phyloP scores from a whole-genome alignment of 352 stramenopile species.

The Phytopythium helicoides region DNA sequence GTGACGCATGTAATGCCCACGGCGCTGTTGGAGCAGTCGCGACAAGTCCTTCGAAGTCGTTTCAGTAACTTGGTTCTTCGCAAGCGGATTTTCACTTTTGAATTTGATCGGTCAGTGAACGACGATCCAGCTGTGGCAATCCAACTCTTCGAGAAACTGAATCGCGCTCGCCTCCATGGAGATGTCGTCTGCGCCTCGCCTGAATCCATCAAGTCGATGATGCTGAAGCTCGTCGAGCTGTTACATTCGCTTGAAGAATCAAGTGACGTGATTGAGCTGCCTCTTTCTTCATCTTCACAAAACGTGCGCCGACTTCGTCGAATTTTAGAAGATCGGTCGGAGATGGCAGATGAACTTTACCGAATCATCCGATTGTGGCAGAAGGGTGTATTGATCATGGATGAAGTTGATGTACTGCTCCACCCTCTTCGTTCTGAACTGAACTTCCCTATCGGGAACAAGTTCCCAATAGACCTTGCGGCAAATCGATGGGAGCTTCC shows the following conservation, averaged over 20 bases:
- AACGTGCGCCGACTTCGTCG: conserved; percentile 68
- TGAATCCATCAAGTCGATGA: conserved; percentile 99
- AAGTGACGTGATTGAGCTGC: conserved; percentile 63
- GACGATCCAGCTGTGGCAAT: conserved; percentile 63
- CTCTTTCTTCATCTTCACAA: conserved; percentile 55
- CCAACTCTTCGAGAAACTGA: conserved; percentile 83
- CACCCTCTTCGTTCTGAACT: conserved; percentile 90
- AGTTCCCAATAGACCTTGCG: conserved; percentile 88
- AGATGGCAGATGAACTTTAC: conserved; percentile 91
- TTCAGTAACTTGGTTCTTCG: conserved; percentile 96
- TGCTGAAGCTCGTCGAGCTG: conserved; percentile 98
- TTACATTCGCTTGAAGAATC: conserved; percentile 89
- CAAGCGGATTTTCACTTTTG: conserved; percentile 99
- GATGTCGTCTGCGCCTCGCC: conserved; percentile 98
- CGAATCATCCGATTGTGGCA: conserved; percentile 90
- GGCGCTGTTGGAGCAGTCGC: conserved; percentile 97
- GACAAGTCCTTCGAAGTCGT: conserved; percentile 95
- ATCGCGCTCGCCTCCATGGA: conserved; percentile 83
- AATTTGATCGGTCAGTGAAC: conserved; percentile 96
- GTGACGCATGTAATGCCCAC: conserved; percentile 98
- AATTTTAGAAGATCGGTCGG: conserved; percentile 72
- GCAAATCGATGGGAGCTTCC: conserved; percentile 91
- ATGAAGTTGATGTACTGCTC: conserved; percentile 92
- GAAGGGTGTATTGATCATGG: conserved; percentile 92
- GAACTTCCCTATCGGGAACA: conserved; percentile 92